Evolutionary conservation across 2,329 filamentous ascomycete species (phyloP).

Genomic region (Alternaria infectoria): DNA sequence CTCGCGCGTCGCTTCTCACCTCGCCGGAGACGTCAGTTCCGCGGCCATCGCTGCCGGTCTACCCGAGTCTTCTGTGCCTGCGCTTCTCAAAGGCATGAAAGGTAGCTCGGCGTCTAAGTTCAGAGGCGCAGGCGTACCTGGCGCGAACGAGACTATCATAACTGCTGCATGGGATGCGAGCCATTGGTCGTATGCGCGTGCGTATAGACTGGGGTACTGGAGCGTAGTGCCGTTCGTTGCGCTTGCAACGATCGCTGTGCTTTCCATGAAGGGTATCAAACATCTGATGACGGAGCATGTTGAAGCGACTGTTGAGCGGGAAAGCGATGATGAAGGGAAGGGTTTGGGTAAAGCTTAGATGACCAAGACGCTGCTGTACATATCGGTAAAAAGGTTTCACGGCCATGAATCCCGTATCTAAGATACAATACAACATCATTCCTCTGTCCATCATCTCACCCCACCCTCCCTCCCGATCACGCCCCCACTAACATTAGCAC

Average conservation of each 20-base stretch:
- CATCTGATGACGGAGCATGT: conserved; percentile 41
- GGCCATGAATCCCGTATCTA: too few relatives aligned
- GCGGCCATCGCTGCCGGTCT: conserved; percentile 33
- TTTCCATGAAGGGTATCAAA: conserved; percentile 36
- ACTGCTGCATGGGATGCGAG: conserved; percentile 32
- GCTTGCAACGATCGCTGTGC: conserved; percentile 30
- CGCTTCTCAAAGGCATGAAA: conserved; percentile 29
- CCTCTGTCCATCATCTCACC: too few relatives aligned
- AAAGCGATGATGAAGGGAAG: conserved; percentile 19
- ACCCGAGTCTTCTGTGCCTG: conserved; percentile 22
- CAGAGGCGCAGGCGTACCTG: conserved; percentile 17
- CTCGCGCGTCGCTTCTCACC: conserved; percentile 28
- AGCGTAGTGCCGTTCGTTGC: conserved; percentile 42
- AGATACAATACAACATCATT: too few relatives aligned
- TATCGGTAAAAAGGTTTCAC: too few relatives aligned
- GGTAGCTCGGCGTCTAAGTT: conserved; percentile 18
- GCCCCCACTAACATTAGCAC: too few relatives aligned
- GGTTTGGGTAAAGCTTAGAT: not conserved
- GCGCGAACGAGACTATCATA: conserved; percentile 24
- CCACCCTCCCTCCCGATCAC: too few relatives aligned
- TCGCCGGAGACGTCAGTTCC: conserved; percentile 23
- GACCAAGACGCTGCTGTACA: too few relatives aligned
- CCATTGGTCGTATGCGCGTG: conserved; percentile 37
- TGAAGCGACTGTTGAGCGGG: conserved; percentile 39
- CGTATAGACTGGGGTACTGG: conserved; percentile 39